Evolutionary conservation across 148 eudicot species (phyloP).

Genomic region (Rhododendron griersonianum): DNA sequence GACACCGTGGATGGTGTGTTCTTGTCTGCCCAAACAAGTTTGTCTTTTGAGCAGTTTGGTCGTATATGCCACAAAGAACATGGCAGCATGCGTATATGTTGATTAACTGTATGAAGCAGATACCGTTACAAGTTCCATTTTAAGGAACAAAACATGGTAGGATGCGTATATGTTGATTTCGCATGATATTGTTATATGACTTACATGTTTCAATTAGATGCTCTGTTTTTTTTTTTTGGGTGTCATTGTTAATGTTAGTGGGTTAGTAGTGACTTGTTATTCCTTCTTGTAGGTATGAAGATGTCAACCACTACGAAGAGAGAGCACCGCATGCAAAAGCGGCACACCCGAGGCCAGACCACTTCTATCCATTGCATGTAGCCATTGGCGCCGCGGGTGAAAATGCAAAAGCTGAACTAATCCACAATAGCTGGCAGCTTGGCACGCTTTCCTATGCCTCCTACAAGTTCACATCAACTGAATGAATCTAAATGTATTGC

Average conservation of each 20-base stretch:
- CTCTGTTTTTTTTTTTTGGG: too few species aligned
- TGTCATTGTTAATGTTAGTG: too few species aligned
- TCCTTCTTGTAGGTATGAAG: constrained; percentile 39
- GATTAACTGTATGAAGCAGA: neutral
- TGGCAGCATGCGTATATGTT: neutral
- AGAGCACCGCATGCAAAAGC: constrained; percentile 72
- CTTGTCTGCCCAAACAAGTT: neutral
- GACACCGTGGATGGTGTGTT: neutral
- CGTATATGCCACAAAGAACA: neutral
- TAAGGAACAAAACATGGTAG: neutral
- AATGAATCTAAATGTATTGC: neutral
- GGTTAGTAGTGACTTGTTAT: neutral
- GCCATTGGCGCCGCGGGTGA: constrained; percentile 81
- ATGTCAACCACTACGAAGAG: constrained; percentile 53
- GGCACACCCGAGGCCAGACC: constrained; percentile 80
- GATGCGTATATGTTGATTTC: neutral
- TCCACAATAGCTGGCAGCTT: constrained; percentile 69
- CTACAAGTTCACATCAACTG: constrained; percentile 45
- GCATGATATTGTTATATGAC: neutral
- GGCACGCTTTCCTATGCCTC: constrained; percentile 71
- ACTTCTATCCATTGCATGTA: constrained; percentile 78
- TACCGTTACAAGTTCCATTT: neutral
- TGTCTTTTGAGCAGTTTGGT: neutral
- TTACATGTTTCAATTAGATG: neutral
- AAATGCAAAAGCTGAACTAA: constrained; percentile 56